Percentiles rank a stretch among this genome's conserved stretches.
phyloP scores from a whole-genome alignment of 495 filamentous ascomycete species.

The Schizothecium vesticola region DNA sequence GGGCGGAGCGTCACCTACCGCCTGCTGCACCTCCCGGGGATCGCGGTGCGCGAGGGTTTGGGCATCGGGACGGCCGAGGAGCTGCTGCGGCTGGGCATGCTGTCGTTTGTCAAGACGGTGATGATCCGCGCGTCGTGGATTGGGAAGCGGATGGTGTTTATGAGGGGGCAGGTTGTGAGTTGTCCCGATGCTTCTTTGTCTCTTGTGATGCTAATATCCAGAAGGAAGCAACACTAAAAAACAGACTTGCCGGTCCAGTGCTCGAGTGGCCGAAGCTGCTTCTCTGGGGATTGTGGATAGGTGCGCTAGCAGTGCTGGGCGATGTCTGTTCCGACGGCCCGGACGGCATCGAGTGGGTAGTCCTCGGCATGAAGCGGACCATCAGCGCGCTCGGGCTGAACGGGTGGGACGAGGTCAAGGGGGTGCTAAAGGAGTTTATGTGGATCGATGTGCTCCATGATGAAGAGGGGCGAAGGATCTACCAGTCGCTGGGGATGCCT shows the following conservation, averaged over 20 bases:
- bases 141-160: neutral
- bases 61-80: neutral
- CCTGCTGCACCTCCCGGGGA: neutral
- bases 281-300: conserved; percentile 10
- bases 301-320: conserved; percentile 8
- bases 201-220: neutral
- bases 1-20: neutral
- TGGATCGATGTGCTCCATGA: conserved; percentile 12
- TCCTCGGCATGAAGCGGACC: neutral
- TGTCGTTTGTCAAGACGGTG: neutral
- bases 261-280: neutral
- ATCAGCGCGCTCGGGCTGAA: neutral
- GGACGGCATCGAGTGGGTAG: neutral
- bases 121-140: neutral
- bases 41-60: neutral
- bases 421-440: conserved; percentile 9
- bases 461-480: neutral
- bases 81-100: neutral
- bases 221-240: neutral
- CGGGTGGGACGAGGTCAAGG: conserved; percentile 7
- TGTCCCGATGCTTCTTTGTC: neutral
- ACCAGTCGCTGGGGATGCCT: neutral
- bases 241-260: neutral
- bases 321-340: conserved; percentile 1
- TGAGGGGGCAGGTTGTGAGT: neutral